Evolutionary conservation across 148 eudicot genomes (phyloP).

Genomic region (Vaccinium vitisidaea): DNA sequence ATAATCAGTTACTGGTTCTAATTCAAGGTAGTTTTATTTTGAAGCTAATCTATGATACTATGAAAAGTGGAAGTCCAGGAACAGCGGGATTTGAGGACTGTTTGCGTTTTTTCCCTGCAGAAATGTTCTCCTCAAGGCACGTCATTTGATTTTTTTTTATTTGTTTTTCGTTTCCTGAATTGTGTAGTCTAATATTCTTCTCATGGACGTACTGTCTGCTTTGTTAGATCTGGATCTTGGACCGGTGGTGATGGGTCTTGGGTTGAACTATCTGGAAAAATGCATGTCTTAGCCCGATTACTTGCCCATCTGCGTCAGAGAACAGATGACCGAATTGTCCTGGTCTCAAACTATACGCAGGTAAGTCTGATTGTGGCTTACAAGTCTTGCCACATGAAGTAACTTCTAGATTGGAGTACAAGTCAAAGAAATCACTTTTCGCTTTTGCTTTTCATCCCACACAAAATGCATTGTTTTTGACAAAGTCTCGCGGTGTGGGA

Average conservation of each 20-base stretch:
- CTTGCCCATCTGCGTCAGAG: constrained; percentile 75
- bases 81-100: constrained; percentile 88
- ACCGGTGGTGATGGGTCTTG: constrained; percentile 88
- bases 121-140: constrained; percentile 90
- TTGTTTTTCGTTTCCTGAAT: background rate
- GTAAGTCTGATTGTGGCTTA: constrained; percentile 27
- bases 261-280: constrained; percentile 98
- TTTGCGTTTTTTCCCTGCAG: constrained; percentile 85
- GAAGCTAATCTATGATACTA: constrained; percentile 96
- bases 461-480: background rate
- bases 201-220: constrained; percentile 11
- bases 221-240: constrained; percentile 91
- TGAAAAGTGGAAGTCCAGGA: constrained; percentile 77
- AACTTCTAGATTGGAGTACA: background rate
- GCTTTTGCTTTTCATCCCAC: background rate
- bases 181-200: background rate
- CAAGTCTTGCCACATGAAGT: constrained; percentile 13
- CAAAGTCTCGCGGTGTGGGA: background rate
- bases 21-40: constrained; percentile 22
- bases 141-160: background rate
- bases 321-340: constrained; percentile 97
- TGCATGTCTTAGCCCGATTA: constrained; percentile 92
- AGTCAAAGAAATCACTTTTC: background rate
- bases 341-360: constrained; percentile 99
- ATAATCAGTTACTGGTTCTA: constrained; percentile 13